Evolutionary conservation across 1,284 basidiomycete species (phyloP).

Genomic region (Acaromyces ingoldii): DNA sequence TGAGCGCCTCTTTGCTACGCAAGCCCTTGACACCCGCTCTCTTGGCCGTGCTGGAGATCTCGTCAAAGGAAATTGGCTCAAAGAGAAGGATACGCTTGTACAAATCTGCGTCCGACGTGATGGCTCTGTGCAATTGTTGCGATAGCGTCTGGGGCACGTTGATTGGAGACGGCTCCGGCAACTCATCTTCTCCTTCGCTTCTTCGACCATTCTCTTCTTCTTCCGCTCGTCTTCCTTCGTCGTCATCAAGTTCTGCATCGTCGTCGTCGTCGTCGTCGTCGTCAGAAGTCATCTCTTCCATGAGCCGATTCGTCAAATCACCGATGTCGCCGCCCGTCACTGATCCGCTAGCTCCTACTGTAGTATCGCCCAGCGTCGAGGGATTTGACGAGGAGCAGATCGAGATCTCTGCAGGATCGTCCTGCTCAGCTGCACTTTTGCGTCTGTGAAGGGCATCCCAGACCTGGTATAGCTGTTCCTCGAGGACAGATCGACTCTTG

Average conservation of each 20-base stretch:
- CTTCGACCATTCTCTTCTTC: not conserved
- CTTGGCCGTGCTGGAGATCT: not conserved
- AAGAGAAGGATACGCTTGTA: conserved; percentile 2
- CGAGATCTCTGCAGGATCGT: no score
- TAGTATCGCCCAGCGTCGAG: no score
- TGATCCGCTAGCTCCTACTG: not conserved
- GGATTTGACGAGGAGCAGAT: no score
- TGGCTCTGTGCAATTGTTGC: conserved; percentile 2
- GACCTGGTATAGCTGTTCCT: not conserved
- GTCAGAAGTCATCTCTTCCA: not conserved
- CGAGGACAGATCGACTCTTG: not conserved
- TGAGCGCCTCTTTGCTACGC: not conserved
- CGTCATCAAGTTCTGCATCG: not conserved
- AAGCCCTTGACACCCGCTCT: not conserved
- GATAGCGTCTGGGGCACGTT: not conserved
- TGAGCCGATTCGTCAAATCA: not conserved
- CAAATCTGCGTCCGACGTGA: not conserved
- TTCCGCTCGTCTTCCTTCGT: not conserved
- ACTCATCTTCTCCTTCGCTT: not conserved
- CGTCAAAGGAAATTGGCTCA: conserved; percentile 4
- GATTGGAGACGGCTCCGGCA: not conserved
- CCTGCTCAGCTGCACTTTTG: no score
- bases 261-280: not conserved
- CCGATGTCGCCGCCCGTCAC: not conserved
- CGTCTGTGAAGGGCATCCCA: not conserved